These are phyloP conservation scores for Diaporthe caulivora DNA, from an alignment of 2,329 filamentous ascomycete species.

Conservation along the genomic window DNA sequence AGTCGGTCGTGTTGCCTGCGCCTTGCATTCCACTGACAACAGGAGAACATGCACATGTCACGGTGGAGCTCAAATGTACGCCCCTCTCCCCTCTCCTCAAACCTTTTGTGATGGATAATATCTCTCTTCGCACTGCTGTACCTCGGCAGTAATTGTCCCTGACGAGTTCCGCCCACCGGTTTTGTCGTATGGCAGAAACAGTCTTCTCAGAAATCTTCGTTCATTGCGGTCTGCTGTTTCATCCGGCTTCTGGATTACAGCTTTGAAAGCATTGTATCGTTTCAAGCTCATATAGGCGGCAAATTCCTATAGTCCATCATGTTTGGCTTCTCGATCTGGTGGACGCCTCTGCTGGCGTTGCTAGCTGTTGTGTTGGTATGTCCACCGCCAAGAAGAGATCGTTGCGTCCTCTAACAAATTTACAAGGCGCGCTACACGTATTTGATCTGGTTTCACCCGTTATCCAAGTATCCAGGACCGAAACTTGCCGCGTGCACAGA, in stretches of 20 bases:
- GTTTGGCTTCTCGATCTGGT: conserved; percentile 15
- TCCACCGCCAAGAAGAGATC: not conserved
- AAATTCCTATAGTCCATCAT: not conserved
- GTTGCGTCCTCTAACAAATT: not conserved
- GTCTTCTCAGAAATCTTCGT: not conserved
- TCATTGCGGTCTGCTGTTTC: too few relatives aligned
- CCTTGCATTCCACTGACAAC: not conserved
- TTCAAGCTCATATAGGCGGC: too few relatives aligned
- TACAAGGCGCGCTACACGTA: conserved; percentile 2
- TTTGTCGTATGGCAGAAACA: too few relatives aligned
- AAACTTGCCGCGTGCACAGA: conserved; percentile 41
- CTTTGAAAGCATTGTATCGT: not conserved
- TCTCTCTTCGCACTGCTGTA: not conserved
- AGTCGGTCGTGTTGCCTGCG: not conserved
- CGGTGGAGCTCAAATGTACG: not conserved
- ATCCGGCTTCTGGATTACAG: not conserved
- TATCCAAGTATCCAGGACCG: conserved; percentile 43
- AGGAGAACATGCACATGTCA: not conserved
- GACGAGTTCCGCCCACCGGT: not conserved
- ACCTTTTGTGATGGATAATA: conserved; percentile 5
- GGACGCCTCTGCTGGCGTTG: not conserved
- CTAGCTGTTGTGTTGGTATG: not conserved
- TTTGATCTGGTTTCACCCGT: conserved; percentile 41
- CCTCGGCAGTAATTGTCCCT: not conserved
- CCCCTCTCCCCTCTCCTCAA: not conserved